A percentile compares a stretch with the other conserved stretches of the same genome.
These are phyloP conservation scores for Rutidosis leptorrhynchoides DNA, from an alignment of 129 eudicot species.

Conservation along the genomic window DNA sequence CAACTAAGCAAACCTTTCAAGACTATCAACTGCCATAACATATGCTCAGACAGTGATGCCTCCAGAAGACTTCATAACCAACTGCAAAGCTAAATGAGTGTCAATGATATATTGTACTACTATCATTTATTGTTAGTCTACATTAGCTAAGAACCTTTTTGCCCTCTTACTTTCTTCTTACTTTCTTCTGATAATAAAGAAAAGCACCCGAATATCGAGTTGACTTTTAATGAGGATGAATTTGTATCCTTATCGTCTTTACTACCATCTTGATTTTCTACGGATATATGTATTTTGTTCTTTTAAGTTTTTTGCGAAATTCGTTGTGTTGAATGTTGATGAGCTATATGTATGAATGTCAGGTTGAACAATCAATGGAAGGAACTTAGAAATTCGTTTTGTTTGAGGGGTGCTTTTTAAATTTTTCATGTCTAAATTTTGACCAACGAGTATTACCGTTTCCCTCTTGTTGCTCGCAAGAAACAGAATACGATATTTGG, in stretches of 20 bases:
- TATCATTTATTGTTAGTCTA: too few relatives aligned
- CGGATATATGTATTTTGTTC: not conserved
- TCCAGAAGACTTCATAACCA: too few relatives aligned
- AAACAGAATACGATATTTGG: not conserved
- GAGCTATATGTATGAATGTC: not conserved
- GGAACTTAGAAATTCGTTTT: conserved; percentile 1
- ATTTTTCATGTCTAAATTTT: not conserved
- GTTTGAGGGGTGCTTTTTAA: not conserved
- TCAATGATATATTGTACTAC: too few relatives aligned
- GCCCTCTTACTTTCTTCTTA: conserved; percentile 7
- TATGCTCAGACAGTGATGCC: too few relatives aligned
- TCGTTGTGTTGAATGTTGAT: not conserved
- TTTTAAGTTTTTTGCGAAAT: not conserved
- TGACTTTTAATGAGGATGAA: conserved; percentile 9
- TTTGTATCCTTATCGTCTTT: conserved; percentile 4
- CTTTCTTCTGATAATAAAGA: not conserved
- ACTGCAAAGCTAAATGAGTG: too few relatives aligned
- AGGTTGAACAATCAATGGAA: conserved; percentile 19
- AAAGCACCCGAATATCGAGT: conserved; percentile 16
- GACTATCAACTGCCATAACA: too few relatives aligned
- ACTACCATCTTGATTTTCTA: conserved; percentile 17
- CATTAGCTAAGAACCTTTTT: too few relatives aligned
- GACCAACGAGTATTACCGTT: conserved; percentile 5
- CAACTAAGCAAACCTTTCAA: too few relatives aligned
- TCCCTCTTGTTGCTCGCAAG: conserved; percentile 15